phyloP scores from a whole-genome alignment of 306 rosid genomes.

The Arachis stenosperma region DNA sequence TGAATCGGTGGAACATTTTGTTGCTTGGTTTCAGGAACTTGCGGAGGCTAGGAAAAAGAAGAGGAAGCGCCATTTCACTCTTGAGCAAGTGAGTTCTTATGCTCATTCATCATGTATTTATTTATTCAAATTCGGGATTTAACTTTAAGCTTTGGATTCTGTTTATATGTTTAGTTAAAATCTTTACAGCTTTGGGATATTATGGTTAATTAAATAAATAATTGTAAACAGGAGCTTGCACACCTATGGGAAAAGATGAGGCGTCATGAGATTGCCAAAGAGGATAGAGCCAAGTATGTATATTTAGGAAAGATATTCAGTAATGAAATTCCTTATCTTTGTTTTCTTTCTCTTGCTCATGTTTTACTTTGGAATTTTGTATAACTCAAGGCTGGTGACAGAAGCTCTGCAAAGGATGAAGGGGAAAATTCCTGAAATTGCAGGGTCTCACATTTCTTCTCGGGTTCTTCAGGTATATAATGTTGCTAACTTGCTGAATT shows the following conservation, averaged over 20 bases:
- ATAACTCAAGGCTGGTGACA: conserved; percentile 61
- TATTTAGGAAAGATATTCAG: conserved; percentile 5
- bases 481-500: background rate
- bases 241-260: conserved; percentile 96
- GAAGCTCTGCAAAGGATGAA: conserved; percentile 90
- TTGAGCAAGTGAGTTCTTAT: conserved; percentile 67
- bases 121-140: no score
- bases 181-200: background rate
- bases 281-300: conserved; percentile 81
- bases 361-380: background rate
- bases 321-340: conserved; percentile 9
- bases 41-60: conserved; percentile 87
- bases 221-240: conserved; percentile 72
- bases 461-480: conserved; percentile 85
- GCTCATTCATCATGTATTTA: background rate
- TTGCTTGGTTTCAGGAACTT: conserved; percentile 64
- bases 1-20: background rate
- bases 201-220: conserved; percentile 26
- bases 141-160: no score
- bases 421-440: conserved; percentile 94
- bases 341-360: background rate
- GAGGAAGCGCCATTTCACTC: conserved; percentile 73
- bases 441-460: conserved; percentile 86
- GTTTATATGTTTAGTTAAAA: no score
- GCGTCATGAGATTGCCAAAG: conserved; percentile 71